These are phyloP conservation scores for Trichoderma cornu-damae DNA, from an alignment of 2,329 filamentous ascomycete genomes.

Conservation along the genomic window DNA sequence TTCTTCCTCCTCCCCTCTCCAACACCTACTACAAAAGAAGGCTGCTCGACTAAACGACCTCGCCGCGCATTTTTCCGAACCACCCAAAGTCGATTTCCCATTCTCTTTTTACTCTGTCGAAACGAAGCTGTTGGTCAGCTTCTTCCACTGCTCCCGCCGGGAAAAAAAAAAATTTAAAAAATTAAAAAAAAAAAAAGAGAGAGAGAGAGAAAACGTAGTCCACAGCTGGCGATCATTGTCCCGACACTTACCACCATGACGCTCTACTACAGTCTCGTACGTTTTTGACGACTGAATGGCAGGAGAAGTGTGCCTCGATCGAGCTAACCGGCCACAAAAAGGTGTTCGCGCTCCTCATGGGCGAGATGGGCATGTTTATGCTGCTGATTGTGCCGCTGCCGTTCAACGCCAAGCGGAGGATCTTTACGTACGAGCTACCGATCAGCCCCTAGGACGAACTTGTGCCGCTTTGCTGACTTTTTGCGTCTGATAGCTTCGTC, in stretches of 20 bases:
- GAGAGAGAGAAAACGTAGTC: conserved; percentile 11
- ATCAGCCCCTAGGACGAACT: neutral
- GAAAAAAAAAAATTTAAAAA: neutral
- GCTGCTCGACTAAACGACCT: neutral
- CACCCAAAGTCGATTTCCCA: neutral
- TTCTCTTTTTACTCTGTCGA: neutral
- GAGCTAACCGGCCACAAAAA: conserved; percentile 44
- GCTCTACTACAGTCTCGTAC: conserved; percentile 53
- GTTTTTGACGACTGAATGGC: conserved; percentile 21
- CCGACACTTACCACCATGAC: conserved; percentile 47
- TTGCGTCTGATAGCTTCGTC: conserved; percentile 68
- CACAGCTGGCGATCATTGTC: conserved; percentile 3
- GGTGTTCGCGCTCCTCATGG: conserved; percentile 79
- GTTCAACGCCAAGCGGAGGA: conserved; percentile 75
- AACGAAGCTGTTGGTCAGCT: neutral
- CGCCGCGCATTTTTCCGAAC: neutral
- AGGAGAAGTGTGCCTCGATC: neutral
- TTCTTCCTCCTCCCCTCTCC: neutral
- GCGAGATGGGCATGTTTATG: conserved; percentile 79
- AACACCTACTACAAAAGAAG: neutral
- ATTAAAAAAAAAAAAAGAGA: no score
- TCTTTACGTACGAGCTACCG: conserved; percentile 62
- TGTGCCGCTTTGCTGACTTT: neutral
- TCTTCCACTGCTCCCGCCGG: neutral
- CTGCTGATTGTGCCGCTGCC: conserved; percentile 80